Evolutionary conservation across 192 early-diverging fungal species (phyloP).

Genomic region (Globomyces pollinis-pini): DNA sequence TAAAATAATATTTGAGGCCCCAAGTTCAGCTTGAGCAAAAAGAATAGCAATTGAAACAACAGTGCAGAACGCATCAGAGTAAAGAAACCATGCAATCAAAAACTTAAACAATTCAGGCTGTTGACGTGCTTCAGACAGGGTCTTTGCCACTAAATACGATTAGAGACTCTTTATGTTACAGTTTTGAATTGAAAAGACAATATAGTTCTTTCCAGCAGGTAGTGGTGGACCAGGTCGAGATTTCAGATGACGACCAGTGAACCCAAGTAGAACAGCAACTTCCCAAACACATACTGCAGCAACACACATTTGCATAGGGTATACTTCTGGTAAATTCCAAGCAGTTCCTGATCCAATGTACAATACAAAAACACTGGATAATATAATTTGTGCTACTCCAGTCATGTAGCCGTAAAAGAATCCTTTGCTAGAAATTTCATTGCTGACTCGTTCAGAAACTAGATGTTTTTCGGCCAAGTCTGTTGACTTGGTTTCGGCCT

Average conservation of each 20-base stretch:
- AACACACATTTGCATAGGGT: conserved; percentile 15
- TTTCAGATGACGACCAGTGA: conserved; percentile 9
- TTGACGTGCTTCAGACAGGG: conserved; percentile 24
- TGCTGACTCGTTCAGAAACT: conserved; percentile 8
- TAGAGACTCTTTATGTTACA: too few relatives aligned
- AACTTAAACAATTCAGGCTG: conserved; percentile 54
- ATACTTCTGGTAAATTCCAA: conserved; percentile 10
- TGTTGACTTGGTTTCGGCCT: background rate
- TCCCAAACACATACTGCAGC: conserved; percentile 13
- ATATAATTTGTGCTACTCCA: conserved; percentile 5
- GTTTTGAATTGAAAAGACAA: conserved; percentile 9
- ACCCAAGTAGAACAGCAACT: conserved; percentile 6
- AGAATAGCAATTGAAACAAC: conserved; percentile 44
- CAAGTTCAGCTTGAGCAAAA: conserved; percentile 49
- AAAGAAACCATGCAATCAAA: conserved; percentile 61
- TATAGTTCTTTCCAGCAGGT: conserved; percentile 15
- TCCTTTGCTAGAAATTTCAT: conserved; percentile 18
- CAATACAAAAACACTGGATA: conserved; percentile 10
- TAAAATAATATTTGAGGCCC: conserved; percentile 33
- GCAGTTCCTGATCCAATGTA: background rate
- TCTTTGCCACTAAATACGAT: background rate
- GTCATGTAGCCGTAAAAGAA: conserved; percentile 14
- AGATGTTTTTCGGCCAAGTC: background rate
- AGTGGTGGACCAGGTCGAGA: conserved; percentile 25
- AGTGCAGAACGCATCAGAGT: conserved; percentile 45